phyloP scores from a whole-genome alignment of 331 rosid species.

The Arachis monticola region DNA sequence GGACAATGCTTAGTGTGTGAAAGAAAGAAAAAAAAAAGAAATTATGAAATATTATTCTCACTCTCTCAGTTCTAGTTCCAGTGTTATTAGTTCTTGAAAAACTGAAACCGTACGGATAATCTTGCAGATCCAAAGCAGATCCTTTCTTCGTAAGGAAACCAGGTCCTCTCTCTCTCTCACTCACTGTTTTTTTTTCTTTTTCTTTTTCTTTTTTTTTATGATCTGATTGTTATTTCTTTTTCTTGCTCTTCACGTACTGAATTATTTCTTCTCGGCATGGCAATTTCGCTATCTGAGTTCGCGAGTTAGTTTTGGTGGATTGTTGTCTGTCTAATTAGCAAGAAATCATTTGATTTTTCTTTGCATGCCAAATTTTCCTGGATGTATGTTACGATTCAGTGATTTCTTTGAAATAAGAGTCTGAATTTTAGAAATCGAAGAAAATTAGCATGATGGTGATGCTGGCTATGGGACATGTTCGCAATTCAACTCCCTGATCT shows the following conservation, averaged over 20 bases:
- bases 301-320: background rate
- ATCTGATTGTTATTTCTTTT: background rate
- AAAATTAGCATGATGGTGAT: background rate
- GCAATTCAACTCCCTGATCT: slow-evolving; percentile 4
- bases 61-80: background rate
- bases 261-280: background rate
- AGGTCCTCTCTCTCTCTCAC: slow-evolving; percentile 20
- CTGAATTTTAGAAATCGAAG: background rate
- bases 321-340: background rate
- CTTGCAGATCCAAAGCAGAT: background rate
- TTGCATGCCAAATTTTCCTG: background rate
- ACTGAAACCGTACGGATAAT: background rate
- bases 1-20: background rate
- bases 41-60: background rate
- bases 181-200: background rate
- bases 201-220: background rate
- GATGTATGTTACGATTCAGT: background rate
- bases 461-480: slow-evolving; percentile 3
- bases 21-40: background rate
- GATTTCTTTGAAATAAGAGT: background rate
- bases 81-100: background rate
- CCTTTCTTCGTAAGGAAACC: background rate
- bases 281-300: too few species aligned
- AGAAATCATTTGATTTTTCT: too few species aligned
- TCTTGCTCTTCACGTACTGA: background rate